These are phyloP conservation scores for Umbelopsis sp. DNA, from an alignment of 371 early-diverging fungal species.

Conservation along the genomic window DNA sequence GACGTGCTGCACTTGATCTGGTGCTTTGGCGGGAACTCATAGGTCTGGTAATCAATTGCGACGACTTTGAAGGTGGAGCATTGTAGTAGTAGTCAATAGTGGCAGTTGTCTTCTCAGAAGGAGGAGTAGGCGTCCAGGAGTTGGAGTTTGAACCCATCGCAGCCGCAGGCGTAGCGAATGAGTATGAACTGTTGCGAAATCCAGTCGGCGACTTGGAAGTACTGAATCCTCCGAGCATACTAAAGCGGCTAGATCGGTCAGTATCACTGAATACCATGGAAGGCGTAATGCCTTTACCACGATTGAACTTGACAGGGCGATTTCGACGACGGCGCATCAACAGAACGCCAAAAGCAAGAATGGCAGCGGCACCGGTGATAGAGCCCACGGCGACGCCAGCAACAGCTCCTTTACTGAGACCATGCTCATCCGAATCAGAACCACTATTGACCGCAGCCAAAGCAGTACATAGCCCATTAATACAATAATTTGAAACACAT, in stretches of 20 bases:
- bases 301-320: constrained; percentile 23
- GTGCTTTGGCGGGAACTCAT: constrained; percentile 7
- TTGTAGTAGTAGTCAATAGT: constrained; percentile 25
- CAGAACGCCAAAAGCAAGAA: constrained; percentile 13
- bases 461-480: background rate
- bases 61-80: constrained; percentile 5
- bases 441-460: background rate
- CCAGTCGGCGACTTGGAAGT: constrained; percentile 5
- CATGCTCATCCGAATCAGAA: background rate
- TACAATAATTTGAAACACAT: background rate
- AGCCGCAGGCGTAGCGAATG: constrained; percentile 20
- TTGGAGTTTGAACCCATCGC: constrained; percentile 14
- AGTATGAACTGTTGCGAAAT: constrained; percentile 19
- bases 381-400: constrained; percentile 16
- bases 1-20: constrained; percentile 32
- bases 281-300: constrained; percentile 27
- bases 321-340: background rate
- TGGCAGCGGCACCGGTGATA: constrained; percentile 5
- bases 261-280: constrained; percentile 24
- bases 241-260: constrained; percentile 1
- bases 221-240: background rate
- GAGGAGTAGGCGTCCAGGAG: constrained; percentile 14
- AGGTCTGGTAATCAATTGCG: background rate
- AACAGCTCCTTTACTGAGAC: constrained; percentile 17
- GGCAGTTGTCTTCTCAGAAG: constrained; percentile 26